phyloP scores from a whole-genome alignment of 192 early-diverging fungal species.

The Backusella morwellensis region DNA sequence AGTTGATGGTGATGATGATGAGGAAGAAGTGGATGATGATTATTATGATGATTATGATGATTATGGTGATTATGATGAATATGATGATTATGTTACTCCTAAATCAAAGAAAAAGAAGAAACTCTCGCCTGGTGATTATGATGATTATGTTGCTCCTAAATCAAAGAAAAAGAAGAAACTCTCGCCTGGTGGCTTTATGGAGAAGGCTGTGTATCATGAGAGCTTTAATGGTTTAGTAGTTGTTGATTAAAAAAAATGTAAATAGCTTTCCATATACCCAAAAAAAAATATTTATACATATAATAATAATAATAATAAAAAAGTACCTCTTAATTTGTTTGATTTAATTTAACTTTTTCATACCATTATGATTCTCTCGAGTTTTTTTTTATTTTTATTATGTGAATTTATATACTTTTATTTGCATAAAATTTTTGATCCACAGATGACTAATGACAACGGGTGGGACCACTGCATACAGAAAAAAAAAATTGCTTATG shows the following conservation, averaged over 20 bases:
- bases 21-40: neutral
- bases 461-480: no score
- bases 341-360: neutral
- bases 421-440: no score
- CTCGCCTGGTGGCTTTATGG: constrained; percentile 27
- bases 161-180: neutral
- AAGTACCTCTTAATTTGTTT: neutral
- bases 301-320: neutral
- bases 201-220: constrained; percentile 19
- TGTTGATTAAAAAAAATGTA: constrained; percentile 15
- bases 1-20: neutral
- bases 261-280: neutral
- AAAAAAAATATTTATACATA: neutral
- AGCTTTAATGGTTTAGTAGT: constrained; percentile 16
- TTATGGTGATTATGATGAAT: no score
- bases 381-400: no score
- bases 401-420: no score
- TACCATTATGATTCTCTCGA: no score
- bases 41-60: no score
- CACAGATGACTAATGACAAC: no score
- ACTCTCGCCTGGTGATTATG: no score
- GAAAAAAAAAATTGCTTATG: no score
- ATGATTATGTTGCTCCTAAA: neutral
- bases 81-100: no score
- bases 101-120: neutral